Base-by-base conservation (phyloP, 148 eudicot species). In the Chenopodium suecicum region DNA sequence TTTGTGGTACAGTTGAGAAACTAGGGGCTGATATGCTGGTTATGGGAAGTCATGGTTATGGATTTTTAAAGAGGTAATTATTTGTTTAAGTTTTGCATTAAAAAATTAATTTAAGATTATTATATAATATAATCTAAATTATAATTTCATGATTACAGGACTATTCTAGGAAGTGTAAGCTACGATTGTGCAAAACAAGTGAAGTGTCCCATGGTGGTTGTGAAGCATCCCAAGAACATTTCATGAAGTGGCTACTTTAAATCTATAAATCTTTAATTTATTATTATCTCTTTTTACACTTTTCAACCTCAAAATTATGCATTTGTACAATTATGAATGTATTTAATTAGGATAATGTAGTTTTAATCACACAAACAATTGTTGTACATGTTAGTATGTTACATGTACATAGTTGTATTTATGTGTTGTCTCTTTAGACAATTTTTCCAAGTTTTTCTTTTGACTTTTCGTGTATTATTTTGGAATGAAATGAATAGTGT, bases 1-100 rank as follows among this genome's bases (percentile, higher is more conserved):
- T 91, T 79, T 92, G 96, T 79, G 72, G 84, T 23, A 90, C 94
- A 20, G 93, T 86, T 13, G 88, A 90, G 44, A 90, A 88, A 85
- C 85, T 92, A 22, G 86, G 81, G 22, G 92, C 94, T 76, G 91
- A 92, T 63, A 84, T 91, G 77, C 86, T 93, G 80, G 96, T 94
- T 79, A 89, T 92, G 96, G 98, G 96, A 76, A 88, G 91, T 87
- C 98, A 94, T 87, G 94, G 89, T 68, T 94, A 94, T 86, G 97
- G 98, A 31, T 92, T 94, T 87, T 79, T 94, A 79, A 90, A 92
- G 83, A 94, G 98, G 96, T 56, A 54, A 14, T 14, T 3, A 56
- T 4, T 17, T 56, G 3, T 12, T 17, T 56, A 56, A 34, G 3
- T 20, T 41, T 41, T 41, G 7, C 7, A 41, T 41, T 6, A 41